A percentile compares a stretch with the other conserved stretches of the same genome.
Conservation (phyloP, 441 rosid genomes). For the Populus hybrid region DNA sequence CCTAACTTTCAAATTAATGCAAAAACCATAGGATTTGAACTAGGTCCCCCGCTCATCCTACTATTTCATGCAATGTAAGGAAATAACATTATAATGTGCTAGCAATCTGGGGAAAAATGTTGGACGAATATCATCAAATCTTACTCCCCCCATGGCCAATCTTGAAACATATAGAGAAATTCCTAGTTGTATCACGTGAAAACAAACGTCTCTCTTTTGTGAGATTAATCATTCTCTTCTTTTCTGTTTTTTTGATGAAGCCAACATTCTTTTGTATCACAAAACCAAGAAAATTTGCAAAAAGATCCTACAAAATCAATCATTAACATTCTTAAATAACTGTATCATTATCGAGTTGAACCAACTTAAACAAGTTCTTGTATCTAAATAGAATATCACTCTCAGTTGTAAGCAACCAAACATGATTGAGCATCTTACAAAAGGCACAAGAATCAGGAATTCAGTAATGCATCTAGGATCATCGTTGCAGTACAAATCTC, state of each 20-base stretch:
- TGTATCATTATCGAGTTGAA: background rate
- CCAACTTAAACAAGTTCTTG: background rate
- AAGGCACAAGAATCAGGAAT: background rate
- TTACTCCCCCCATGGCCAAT: background rate
- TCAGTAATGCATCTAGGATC: background rate
- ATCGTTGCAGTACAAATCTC: background rate
- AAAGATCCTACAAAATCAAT: background rate
- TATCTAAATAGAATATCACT: background rate
- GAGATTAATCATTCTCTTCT: background rate
- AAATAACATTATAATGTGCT: too few species aligned
- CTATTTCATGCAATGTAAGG: too few species aligned
- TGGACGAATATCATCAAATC: background rate
- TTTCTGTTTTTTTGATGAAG: background rate
- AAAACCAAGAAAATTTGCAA: background rate
- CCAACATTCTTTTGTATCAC: background rate
- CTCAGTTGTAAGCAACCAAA: background rate
- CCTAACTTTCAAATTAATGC: too few species aligned
- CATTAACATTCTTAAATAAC: background rate
- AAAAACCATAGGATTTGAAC: too few species aligned
- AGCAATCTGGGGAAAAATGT: background rate
- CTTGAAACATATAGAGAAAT: background rate
- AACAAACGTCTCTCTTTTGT: background rate
- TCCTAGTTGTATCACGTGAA: background rate
- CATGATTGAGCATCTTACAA: background rate
- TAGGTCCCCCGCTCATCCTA: too few species aligned